Evolutionary conservation across 106 monocot species (phyloP).

Genomic region (Acanthochlamys bracteata): DNA sequence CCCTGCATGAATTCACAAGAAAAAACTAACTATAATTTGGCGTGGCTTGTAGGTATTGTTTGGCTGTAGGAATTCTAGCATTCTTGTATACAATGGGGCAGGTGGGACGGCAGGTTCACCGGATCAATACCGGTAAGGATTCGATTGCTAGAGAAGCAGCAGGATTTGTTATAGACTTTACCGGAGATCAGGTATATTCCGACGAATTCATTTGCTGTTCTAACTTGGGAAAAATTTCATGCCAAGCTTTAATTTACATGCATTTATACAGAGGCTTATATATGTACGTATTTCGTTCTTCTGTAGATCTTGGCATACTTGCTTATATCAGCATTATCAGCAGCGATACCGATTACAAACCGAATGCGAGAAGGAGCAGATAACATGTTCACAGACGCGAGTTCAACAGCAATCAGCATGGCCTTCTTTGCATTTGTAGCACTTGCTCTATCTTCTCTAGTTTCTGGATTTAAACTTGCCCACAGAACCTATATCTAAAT

Average conservation of each 20-base stretch:
- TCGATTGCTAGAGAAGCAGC: conserved; percentile 12
- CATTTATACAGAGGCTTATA: neutral
- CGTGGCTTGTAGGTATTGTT: conserved; percentile 37
- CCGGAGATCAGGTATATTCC: conserved; percentile 63
- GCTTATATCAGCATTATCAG: conserved; percentile 69
- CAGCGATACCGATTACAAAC: conserved; percentile 68
- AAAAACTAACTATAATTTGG: neutral
- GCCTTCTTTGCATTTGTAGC: conserved; percentile 71
- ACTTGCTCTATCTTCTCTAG: conserved; percentile 37
- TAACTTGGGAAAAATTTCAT: no score
- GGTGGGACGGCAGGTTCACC: conserved; percentile 24
- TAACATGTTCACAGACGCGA: conserved; percentile 64
- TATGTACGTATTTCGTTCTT: neutral
- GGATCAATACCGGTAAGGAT: conserved; percentile 26
- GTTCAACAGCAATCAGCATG: conserved; percentile 69
- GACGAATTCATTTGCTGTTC: no score
- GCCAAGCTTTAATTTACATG: no score
- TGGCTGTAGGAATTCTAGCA: conserved; percentile 40
- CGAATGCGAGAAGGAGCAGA: conserved; percentile 50
- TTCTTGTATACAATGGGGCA: conserved; percentile 58
- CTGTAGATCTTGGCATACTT: conserved; percentile 51
- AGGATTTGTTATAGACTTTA: conserved; percentile 35
- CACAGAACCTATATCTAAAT: conserved; percentile 41
- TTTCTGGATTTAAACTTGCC: conserved; percentile 69
- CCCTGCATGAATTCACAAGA: neutral